Percentiles rank a stretch among this genome's conserved stretches.
Conservation (phyloP, 2,329 filamentous ascomycete species). For the Atkinsonella texensis region DNA sequence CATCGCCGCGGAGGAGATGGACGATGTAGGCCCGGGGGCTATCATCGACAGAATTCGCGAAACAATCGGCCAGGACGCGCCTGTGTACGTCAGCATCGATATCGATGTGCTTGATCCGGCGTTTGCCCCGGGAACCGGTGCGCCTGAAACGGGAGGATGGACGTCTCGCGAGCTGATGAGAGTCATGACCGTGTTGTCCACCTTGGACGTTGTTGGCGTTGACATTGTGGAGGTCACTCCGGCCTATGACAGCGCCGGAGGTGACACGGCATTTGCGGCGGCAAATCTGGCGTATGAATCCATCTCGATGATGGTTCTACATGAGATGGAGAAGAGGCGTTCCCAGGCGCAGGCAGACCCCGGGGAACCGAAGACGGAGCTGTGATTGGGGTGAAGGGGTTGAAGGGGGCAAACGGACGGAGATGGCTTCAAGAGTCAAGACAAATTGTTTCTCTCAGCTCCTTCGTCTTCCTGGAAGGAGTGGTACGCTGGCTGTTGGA, state of each 20-base stretch:
- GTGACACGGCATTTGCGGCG: constrained; percentile 65
- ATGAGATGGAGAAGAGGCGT: no score
- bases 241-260: constrained; percentile 65
- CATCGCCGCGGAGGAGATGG: constrained; percentile 68
- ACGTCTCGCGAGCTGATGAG: constrained; percentile 60
- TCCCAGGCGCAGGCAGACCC: no score
- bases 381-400: no score
- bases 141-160: constrained; percentile 67
- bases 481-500: no score
- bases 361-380: no score
- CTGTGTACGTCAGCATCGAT: constrained; percentile 73
- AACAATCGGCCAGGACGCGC: constrained; percentile 58
- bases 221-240: constrained; percentile 68
- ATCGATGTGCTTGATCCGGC: constrained; percentile 78
- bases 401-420: no score
- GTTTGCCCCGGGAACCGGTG: constrained; percentile 64
- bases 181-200: constrained; percentile 57
- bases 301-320: constrained; percentile 22
- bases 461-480: no score
- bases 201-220: constrained; percentile 55
- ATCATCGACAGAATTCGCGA: constrained; percentile 70
- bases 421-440: no score
- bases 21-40: constrained; percentile 55
- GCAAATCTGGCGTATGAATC: constrained; percentile 74
- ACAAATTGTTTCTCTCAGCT: no score